Percentiles rank a stretch among this genome's conserved stretches.
These are phyloP conservation scores for Colletotrichum falcatum DNA, from an alignment of 2,329 filamentous ascomycete genomes.

Conservation along the genomic window DNA sequence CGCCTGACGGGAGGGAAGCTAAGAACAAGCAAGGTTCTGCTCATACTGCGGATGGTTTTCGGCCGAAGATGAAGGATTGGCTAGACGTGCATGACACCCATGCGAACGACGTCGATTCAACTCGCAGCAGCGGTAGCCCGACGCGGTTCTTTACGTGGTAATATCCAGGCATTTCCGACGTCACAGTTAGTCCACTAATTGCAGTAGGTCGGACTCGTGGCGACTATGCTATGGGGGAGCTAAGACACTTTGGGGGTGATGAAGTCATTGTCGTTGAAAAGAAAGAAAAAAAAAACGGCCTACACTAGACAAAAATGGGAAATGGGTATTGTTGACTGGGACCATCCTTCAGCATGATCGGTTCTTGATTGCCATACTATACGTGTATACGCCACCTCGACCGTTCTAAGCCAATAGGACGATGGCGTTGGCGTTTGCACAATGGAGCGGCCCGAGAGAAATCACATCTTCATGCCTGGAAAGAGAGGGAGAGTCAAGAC, in stretches of 20 bases:
- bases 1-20: neutral
- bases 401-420: slow-evolving; percentile 3
- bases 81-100: neutral
- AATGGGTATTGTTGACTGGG: neutral
- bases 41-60: neutral
- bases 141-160: too few species aligned
- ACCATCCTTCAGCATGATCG: slow-evolving; percentile 4
- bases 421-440: slow-evolving; percentile 14
- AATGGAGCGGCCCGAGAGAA: slow-evolving; percentile 18
- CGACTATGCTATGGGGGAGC: neutral
- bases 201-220: neutral
- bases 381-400: neutral
- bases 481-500: neutral
- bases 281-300: neutral
- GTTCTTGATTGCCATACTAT: neutral
- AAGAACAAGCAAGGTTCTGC: neutral
- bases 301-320: neutral
- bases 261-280: slow-evolving; percentile 6
- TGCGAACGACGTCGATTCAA: neutral
- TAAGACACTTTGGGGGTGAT: neutral
- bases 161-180: neutral
- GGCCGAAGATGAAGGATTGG: neutral
- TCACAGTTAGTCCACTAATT: neutral
- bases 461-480: neutral
- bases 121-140: neutral